Evolutionary conservation across 2,329 filamentous ascomycete species (phyloP).

Genomic region (Fusarium sp.): DNA sequence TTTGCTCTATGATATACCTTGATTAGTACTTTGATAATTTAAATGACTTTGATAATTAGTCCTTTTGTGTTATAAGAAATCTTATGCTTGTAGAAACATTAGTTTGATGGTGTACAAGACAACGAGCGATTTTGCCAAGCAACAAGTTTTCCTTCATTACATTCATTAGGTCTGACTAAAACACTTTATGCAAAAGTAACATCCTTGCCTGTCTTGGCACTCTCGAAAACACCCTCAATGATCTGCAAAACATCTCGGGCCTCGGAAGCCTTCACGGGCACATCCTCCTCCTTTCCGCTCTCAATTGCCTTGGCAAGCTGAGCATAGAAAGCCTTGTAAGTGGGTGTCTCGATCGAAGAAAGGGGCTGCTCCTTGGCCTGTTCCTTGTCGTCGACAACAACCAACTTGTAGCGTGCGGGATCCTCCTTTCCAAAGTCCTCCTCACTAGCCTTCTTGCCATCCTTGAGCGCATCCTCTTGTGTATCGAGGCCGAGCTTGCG

Average conservation of each 20-base stretch:
- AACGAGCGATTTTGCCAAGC: neutral
- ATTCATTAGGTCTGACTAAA: constrained; percentile 14
- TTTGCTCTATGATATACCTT: constrained; percentile 30
- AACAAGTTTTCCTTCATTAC: constrained; percentile 24
- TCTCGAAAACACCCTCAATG: constrained; percentile 65
- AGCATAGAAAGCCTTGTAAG: constrained; percentile 77
- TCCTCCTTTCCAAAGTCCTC: constrained; percentile 74
- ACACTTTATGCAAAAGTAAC: constrained; percentile 51
- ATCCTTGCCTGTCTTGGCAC: constrained; percentile 61
- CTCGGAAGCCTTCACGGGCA: constrained; percentile 66
- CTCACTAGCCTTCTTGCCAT: constrained; percentile 71
- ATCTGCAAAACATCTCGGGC: constrained; percentile 66
- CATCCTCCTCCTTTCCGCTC: constrained; percentile 61
- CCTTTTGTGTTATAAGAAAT: neutral
- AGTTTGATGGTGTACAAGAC: neutral
- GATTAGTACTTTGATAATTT: constrained; percentile 24
- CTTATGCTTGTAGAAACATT: too few relatives aligned
- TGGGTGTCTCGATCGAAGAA: constrained; percentile 72
- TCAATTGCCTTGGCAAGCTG: constrained; percentile 62
- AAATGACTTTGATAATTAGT: constrained; percentile 27
- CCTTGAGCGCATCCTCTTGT: constrained; percentile 80
- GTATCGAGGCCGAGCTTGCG: constrained; percentile 78
- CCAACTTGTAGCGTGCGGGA: constrained; percentile 69
- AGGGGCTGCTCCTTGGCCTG: constrained; percentile 62
- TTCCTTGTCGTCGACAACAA: constrained; percentile 65